These are phyloP conservation scores for Oleoguttula mirabilis DNA, from an alignment of 495 filamentous ascomycete genomes.

Conservation along the genomic window DNA sequence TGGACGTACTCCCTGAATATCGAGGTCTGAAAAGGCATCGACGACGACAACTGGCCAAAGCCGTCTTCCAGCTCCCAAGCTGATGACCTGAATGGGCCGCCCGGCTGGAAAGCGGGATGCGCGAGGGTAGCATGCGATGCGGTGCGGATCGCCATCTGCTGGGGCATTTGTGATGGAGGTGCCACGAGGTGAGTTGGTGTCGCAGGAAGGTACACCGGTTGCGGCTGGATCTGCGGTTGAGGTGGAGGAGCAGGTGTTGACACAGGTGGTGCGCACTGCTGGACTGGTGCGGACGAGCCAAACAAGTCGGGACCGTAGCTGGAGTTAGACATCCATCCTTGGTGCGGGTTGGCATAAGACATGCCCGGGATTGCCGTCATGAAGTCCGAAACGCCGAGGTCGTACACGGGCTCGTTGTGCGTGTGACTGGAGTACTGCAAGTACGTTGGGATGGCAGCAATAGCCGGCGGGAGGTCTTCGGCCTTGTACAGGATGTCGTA, in stretches of 20 bases:
- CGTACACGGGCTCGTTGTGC: conserved; percentile 11
- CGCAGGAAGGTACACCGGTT: conserved; percentile 11
- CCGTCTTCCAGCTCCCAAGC: conserved; percentile 24
- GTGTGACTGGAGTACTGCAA: conserved; percentile 16
- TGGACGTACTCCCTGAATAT: conserved; percentile 31
- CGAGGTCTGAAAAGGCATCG: conserved; percentile 27
- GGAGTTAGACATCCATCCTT: conserved; percentile 12
- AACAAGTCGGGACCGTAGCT: conserved; percentile 18
- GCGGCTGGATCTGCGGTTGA: conserved; percentile 15
- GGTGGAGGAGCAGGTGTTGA: conserved; percentile 10
- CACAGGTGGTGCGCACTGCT: conserved; percentile 12
- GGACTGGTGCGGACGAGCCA: conserved; percentile 3
- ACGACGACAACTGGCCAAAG: conserved; percentile 17
- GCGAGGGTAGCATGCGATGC: conserved; percentile 10
- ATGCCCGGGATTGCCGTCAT: conserved; percentile 17
- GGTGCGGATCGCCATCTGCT: conserved; percentile 17
- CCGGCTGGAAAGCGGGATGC: conserved; percentile 3
- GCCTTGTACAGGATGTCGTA: conserved; percentile 86
- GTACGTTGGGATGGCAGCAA: conserved; percentile 8
- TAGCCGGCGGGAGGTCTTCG: conserved; percentile 33
- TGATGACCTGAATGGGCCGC: conserved; percentile 21
- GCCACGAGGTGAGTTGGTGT: conserved; percentile 5
- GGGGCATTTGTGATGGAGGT: conserved; percentile 14
- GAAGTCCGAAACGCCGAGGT: conserved; percentile 13
- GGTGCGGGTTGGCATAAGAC: conserved; percentile 17